Percentiles rank a stretch among this genome's conserved stretches.
Conservation (phyloP, 345 rosid genomes). For the Pistacia integerrima region DNA sequence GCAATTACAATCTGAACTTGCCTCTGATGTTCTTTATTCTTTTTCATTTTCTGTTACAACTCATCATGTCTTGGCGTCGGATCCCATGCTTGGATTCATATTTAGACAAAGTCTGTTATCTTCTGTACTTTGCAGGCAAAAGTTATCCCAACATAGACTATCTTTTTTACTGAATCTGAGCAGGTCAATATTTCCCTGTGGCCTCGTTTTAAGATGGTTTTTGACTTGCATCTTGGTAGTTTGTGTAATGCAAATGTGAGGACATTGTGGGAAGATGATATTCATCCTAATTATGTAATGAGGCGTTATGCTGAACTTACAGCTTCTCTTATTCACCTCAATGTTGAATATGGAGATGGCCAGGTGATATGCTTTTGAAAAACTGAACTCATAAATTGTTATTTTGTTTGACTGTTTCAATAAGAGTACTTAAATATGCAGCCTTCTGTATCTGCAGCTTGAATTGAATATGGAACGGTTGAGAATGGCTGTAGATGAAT, state of each 20-base stretch:
- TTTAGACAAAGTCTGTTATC: constrained; percentile 77
- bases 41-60: constrained; percentile 43
- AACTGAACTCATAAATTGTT: not conserved
- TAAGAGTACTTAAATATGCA: constrained; percentile 6
- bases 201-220: constrained; percentile 99
- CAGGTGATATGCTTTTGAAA: constrained; percentile 55
- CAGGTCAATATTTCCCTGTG: constrained; percentile 95
- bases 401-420: not conserved
- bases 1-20: not conserved
- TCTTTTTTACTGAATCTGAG: constrained; percentile 26
- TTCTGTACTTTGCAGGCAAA: constrained; percentile 2
- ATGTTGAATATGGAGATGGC: constrained; percentile 94
- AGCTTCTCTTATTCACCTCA: constrained; percentile 94
- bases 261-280: constrained; percentile 97
- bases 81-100: constrained; percentile 98
- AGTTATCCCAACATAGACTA: constrained; percentile 11
- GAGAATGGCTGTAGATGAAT: constrained; percentile 91
- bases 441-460: constrained; percentile 58
- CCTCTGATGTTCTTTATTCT: constrained; percentile 11
- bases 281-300: constrained; percentile 99
- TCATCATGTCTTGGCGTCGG: constrained; percentile 87
- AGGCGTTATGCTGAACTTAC: constrained; percentile 98
- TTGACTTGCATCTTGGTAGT: constrained; percentile 90
- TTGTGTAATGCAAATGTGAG: constrained; percentile 85
- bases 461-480: constrained; percentile 92